phyloP scores from a whole-genome alignment of 2,329 filamentous ascomycete species.

The Colletotrichum sp. region DNA sequence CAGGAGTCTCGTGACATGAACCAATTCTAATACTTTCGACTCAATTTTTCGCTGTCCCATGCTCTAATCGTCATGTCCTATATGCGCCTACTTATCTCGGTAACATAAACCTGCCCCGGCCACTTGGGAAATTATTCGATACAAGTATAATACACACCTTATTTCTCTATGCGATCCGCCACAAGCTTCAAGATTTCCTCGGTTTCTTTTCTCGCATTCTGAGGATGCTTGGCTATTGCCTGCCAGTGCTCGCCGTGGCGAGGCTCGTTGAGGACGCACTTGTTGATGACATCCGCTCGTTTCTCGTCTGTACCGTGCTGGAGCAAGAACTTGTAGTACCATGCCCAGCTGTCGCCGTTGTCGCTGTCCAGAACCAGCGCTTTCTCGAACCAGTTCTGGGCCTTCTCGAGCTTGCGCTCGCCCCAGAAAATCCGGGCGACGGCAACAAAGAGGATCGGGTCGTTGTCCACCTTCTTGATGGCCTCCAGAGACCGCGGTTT shows the following conservation, averaged over 20 bases:
- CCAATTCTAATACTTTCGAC: not conserved
- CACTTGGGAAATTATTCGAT: not conserved
- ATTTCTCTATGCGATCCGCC: slow-evolving; percentile 51
- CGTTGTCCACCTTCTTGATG: slow-evolving; percentile 96
- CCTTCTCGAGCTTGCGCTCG: slow-evolving; percentile 90
- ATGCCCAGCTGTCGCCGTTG: slow-evolving; percentile 92
- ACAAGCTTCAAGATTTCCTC: slow-evolving; percentile 88
- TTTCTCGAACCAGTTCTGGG: slow-evolving; percentile 97
- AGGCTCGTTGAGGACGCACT: slow-evolving; percentile 84
- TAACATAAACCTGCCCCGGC: not conserved
- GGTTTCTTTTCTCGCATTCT: slow-evolving; percentile 74
- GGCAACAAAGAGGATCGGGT: slow-evolving; percentile 86
- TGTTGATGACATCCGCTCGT: slow-evolving; percentile 80
- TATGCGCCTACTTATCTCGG: not conserved
- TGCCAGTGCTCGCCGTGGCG: slow-evolving; percentile 95
- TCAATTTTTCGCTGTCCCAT: not conserved
- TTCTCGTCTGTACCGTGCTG: slow-evolving; percentile 97
- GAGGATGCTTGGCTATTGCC: slow-evolving; percentile 81
- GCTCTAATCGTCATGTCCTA: not conserved
- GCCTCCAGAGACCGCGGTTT: slow-evolving; percentile 92
- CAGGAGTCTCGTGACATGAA: not conserved
- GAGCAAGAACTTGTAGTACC: slow-evolving; percentile 93
- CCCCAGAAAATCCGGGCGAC: slow-evolving; percentile 97
- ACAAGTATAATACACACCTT: not conserved
- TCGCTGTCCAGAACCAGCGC: slow-evolving; percentile 88